phyloP scores from a whole-genome alignment of 2,329 filamentous ascomycete genomes.

The Madurella mycetomatis region DNA sequence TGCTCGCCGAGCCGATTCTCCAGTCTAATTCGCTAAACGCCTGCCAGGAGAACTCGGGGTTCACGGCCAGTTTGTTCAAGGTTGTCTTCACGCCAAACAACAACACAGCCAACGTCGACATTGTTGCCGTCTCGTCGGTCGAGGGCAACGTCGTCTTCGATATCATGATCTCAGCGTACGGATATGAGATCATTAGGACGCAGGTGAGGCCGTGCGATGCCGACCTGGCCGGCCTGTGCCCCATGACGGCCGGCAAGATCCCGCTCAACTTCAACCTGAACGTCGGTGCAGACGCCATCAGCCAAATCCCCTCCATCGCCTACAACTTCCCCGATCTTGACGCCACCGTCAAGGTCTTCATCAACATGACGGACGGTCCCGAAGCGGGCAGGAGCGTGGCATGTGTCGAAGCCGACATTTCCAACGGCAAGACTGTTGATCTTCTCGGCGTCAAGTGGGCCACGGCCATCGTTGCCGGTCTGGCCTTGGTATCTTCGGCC shows the following conservation, averaged over 20 bases:
- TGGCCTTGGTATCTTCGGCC: constrained; percentile 79
- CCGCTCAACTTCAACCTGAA: constrained; percentile 67
- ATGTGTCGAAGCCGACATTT: constrained; percentile 82
- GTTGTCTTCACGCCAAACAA: constrained; percentile 76
- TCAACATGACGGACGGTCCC: constrained; percentile 62
- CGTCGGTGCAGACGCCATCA: constrained; percentile 53
- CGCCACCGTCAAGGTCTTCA: constrained; percentile 74
- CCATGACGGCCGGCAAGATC: constrained; percentile 82
- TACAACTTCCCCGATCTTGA: constrained; percentile 90
- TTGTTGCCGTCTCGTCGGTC: constrained; percentile 77
- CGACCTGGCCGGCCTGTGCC: constrained; percentile 72
- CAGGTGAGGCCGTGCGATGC: constrained; percentile 71
- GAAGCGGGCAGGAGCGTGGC: constrained; percentile 59
- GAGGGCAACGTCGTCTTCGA: constrained; percentile 77
- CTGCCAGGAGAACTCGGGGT: constrained; percentile 78
- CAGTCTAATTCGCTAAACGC: constrained; percentile 78
- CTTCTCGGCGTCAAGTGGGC: constrained; percentile 84
- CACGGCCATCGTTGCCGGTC: constrained; percentile 79
- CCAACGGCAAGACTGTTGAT: constrained; percentile 89
- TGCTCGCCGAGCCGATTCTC: constrained; percentile 55
- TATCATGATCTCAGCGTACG: constrained; percentile 74
- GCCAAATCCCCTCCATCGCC: constrained; percentile 72
- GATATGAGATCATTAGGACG: constrained; percentile 64
- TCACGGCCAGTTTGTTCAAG: constrained; percentile 85
- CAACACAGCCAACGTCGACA: constrained; percentile 65